Conservation (phyloP, 371 early-diverging fungal genomes). For the Mucor sp. region DNA sequence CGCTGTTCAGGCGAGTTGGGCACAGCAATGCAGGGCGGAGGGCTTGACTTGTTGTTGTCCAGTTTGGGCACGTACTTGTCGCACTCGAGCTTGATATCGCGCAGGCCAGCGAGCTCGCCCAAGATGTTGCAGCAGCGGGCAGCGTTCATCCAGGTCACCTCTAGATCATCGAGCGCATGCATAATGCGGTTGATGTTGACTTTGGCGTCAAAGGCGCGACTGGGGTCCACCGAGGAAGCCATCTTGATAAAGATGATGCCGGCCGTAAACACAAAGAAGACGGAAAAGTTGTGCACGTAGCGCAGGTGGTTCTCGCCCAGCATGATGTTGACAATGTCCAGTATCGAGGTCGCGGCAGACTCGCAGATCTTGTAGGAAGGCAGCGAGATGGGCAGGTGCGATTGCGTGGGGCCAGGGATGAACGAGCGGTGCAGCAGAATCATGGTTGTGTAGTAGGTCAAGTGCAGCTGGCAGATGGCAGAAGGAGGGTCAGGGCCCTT, state of each 20-base stretch:
- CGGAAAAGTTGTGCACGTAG: slow-evolving; percentile 33
- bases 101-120: slow-evolving; percentile 47
- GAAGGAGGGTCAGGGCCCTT: slow-evolving; percentile 28
- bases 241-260: slow-evolving; percentile 48
- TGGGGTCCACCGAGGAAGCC: slow-evolving; percentile 33
- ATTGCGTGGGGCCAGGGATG: slow-evolving; percentile 34
- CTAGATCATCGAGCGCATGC: slow-evolving; percentile 40
- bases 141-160: slow-evolving; percentile 38
- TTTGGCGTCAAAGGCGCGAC: slow-evolving; percentile 38
- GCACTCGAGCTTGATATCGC: slow-evolving; percentile 33
- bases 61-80: slow-evolving; percentile 22
- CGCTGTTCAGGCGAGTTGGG: slow-evolving; percentile 22
- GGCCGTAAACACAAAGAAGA: slow-evolving; percentile 45
- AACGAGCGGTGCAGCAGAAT: slow-evolving; percentile 49
- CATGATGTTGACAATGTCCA: slow-evolving; percentile 51
- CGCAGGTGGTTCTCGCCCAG: slow-evolving; percentile 33
- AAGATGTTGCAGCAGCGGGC: slow-evolving; percentile 43
- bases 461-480: slow-evolving; percentile 44
- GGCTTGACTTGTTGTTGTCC: slow-evolving; percentile 8
- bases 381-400: slow-evolving; percentile 25
- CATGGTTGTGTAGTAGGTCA: slow-evolving; percentile 41
- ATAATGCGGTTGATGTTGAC: slow-evolving; percentile 38
- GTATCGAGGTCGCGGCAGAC: slow-evolving; percentile 48
- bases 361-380: slow-evolving; percentile 50
- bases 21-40: slow-evolving; percentile 26